phyloP scores from a whole-genome alignment of 495 filamentous ascomycete species.

The Xylaria cubensis region DNA sequence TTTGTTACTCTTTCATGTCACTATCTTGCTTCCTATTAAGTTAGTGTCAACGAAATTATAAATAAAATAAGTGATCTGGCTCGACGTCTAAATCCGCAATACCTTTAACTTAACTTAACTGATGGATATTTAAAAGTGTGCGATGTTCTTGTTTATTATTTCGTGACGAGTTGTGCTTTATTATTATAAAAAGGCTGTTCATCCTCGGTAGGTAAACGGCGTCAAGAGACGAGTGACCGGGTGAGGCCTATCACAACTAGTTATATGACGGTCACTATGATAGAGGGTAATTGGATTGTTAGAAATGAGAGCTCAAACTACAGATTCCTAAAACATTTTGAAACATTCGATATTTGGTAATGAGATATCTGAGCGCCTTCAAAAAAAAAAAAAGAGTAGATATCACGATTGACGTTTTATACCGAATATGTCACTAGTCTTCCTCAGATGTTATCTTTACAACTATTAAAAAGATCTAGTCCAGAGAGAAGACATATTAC shows the following conservation, averaged over 20 bases:
- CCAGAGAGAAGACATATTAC: neutral
- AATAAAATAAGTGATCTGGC: neutral
- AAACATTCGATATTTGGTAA: neutral
- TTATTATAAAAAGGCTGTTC: neutral
- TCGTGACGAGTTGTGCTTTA: neutral
- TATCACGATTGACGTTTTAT: neutral
- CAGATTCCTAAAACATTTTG: neutral
- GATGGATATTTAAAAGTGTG: too few species aligned
- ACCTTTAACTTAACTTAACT: too few species aligned
- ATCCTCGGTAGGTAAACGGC: neutral
- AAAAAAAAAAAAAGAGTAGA: neutral
- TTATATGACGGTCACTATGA: neutral
- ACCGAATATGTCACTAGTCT: neutral
- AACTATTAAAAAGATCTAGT: too few species aligned
- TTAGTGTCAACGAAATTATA: neutral
- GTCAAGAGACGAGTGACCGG: neutral
- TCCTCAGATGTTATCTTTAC: neutral
- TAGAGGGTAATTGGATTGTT: neutral
- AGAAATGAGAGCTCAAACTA: neutral
- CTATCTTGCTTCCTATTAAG: neutral
- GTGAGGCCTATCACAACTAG: neutral
- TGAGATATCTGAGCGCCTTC: neutral
- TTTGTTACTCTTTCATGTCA: neutral
- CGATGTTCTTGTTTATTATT: neutral
- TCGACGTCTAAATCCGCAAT: neutral